Percentiles rank a stretch among this genome's conserved stretches.
Conservation (phyloP, 1,284 basidiomycete species). For the Cutaneotrichosporon mucoides region DNA sequence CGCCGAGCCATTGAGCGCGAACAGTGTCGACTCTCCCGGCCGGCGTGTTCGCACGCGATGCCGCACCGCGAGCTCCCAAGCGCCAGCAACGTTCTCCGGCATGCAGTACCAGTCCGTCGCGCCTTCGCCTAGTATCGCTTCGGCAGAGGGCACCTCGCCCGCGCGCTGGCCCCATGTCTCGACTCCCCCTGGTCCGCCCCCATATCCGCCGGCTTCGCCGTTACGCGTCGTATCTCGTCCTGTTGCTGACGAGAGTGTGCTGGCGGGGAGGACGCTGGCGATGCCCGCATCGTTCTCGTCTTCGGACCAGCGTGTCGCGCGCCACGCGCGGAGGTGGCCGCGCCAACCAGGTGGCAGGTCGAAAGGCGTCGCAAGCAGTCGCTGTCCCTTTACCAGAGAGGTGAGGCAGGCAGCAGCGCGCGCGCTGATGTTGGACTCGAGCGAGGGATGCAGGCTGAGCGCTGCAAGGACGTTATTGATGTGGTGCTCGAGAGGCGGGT, state of each 20-base stretch:
- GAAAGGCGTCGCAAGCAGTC: constrained; percentile 30
- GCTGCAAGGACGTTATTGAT: constrained; percentile 42
- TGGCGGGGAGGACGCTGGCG: not conserved
- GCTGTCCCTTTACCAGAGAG: constrained; percentile 31
- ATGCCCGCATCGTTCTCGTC: not conserved
- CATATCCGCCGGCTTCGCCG: constrained; percentile 11
- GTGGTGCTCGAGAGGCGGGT: constrained; percentile 38
- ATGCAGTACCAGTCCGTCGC: constrained; percentile 31
- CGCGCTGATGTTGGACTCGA: constrained; percentile 30
- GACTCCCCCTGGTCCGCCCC: constrained; percentile 35
- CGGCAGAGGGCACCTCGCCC: constrained; percentile 33
- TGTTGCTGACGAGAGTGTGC: not conserved
- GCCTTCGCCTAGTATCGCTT: constrained; percentile 7
- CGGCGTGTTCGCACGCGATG: constrained; percentile 31
- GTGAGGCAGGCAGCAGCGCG: constrained; percentile 21
- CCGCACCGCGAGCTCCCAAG: constrained; percentile 29
- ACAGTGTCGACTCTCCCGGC: constrained; percentile 34
- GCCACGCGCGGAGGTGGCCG: constrained; percentile 11
- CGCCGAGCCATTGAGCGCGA: constrained; percentile 28
- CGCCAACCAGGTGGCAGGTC: constrained; percentile 27
- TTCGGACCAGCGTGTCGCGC: not conserved
- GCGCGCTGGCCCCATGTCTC: constrained; percentile 35
- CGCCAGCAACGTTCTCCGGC: constrained; percentile 31
- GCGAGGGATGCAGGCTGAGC: constrained; percentile 30
- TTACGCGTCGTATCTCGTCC: no score